Evolutionary conservation across 192 early-diverging fungal genomes (phyloP).

Genomic region (Obelidium mucronatum): DNA sequence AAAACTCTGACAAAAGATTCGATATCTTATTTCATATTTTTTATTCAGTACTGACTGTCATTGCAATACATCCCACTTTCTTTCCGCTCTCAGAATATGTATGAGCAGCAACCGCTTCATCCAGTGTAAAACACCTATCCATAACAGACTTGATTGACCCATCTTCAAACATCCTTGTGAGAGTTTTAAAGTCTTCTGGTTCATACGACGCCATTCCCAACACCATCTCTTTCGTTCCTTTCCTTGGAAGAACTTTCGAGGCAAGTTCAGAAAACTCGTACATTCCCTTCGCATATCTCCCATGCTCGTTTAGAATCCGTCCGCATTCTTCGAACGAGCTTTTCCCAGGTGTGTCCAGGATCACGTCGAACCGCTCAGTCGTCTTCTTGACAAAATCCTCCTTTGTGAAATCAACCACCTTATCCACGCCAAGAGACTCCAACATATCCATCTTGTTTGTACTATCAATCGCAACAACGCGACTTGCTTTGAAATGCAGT

Average conservation of each 20-base stretch:
- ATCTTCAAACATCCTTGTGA: conserved; percentile 8
- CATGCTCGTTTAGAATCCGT: neutral
- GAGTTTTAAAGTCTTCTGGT: conserved; percentile 7
- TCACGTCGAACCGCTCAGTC: conserved; percentile 10
- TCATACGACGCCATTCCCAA: neutral
- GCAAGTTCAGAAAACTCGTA: neutral
- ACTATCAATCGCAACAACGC: conserved; percentile 63
- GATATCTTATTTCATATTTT: too few relatives aligned
- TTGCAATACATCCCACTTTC: conserved; percentile 15
- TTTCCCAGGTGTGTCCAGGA: conserved; percentile 12
- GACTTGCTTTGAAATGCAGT: neutral
- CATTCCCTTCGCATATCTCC: conserved; percentile 7
- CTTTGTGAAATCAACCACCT: conserved; percentile 62
- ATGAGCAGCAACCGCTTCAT: conserved; percentile 22
- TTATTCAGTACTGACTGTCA: neutral
- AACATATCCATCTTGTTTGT: conserved; percentile 56
- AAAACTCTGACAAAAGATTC: too few relatives aligned
- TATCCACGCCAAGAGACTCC: conserved; percentile 60
- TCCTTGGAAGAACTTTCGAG: neutral
- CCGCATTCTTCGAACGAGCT: neutral
- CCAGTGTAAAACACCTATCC: conserved; percentile 23
- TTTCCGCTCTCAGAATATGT: neutral
- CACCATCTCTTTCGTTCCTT: conserved; percentile 20
- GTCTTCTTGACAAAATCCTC: conserved; percentile 35
- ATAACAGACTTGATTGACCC: conserved; percentile 26